phyloP scores from a whole-genome alignment of 129 eudicot species.

The Centrapalus pauciflorus region DNA sequence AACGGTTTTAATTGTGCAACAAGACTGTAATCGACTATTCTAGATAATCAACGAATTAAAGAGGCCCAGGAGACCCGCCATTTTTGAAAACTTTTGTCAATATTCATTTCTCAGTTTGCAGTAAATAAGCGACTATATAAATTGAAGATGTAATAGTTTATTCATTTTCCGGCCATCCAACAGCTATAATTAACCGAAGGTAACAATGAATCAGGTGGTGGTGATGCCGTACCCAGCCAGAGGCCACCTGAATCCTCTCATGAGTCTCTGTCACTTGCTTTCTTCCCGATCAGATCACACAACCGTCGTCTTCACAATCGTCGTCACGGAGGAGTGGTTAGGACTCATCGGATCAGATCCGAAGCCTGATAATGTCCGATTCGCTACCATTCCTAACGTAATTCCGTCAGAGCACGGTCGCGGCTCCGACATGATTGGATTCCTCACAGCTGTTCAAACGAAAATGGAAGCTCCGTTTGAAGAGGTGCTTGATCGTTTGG shows the following conservation, averaged over 20 bases:
- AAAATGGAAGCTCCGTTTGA: conserved; percentile 47
- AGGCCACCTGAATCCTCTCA: conserved; percentile 58
- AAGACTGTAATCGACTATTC: too few species aligned
- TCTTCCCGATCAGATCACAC: not conserved
- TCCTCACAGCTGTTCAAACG: conserved; percentile 19
- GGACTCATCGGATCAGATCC: conserved; percentile 28
- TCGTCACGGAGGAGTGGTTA: conserved; percentile 62
- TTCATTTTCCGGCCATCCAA: not conserved
- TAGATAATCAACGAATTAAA: too few species aligned
- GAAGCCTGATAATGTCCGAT: conserved; percentile 28
- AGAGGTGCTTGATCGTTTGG: conserved; percentile 33
- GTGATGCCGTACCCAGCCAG: conserved; percentile 51
- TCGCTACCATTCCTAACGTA: conserved; percentile 42
- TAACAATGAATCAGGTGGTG: conserved; percentile 20
- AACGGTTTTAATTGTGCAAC: too few species aligned
- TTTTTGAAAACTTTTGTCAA: too few species aligned
- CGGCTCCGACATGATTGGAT: conserved; percentile 19
- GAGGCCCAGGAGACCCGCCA: too few species aligned
- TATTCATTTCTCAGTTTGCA: too few species aligned
- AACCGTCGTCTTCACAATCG: conserved; percentile 23
- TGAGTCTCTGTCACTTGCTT: conserved; percentile 40
- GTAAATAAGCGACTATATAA: too few species aligned
- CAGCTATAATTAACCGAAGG: not conserved
- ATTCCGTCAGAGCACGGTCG: conserved; percentile 49
- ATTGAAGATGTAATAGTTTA: too few species aligned